Evolutionary conservation across 2,329 filamentous ascomycete genomes (phyloP).

Genomic region (Pseudopyrenochaeta lycopersici): DNA sequence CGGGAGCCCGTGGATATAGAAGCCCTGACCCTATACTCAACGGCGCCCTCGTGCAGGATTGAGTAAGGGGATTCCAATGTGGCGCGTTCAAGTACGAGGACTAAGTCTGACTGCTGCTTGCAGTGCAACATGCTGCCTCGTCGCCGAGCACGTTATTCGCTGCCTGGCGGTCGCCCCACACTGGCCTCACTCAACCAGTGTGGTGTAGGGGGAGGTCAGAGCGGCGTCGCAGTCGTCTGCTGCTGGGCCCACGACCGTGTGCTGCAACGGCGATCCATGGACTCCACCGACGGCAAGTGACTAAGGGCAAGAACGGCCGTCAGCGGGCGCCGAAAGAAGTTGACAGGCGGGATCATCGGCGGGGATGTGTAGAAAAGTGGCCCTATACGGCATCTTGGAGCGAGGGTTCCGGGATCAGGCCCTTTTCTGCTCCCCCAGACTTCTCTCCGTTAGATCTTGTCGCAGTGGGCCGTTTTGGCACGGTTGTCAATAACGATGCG

Average conservation of each 20-base stretch:
- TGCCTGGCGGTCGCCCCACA: slow-evolving; percentile 25
- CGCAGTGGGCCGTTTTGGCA: slow-evolving; percentile 31
- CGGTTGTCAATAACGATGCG: slow-evolving; percentile 23
- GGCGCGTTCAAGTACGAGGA: slow-evolving; percentile 28
- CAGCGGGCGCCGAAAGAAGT: slow-evolving; percentile 23
- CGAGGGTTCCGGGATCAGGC: slow-evolving; percentile 21
- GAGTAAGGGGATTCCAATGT: slow-evolving; percentile 36
- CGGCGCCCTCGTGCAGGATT: slow-evolving; percentile 30
- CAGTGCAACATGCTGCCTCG: slow-evolving; percentile 15
- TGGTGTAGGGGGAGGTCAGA: too few species aligned
- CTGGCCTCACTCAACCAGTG: slow-evolving; percentile 25
- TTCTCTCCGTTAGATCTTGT: slow-evolving; percentile 13
- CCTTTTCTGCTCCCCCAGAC: slow-evolving; percentile 23
- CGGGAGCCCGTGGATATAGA: slow-evolving; percentile 27
- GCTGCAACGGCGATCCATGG: slow-evolving; percentile 46
- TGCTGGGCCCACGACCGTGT: not conserved
- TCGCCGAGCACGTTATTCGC: slow-evolving; percentile 24
- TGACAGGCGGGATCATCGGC: slow-evolving; percentile 45
- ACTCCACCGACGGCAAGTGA: slow-evolving; percentile 11
- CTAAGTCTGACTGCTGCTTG: slow-evolving; percentile 31
- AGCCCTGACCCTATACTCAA: slow-evolving; percentile 40
- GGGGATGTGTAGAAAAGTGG: slow-evolving; percentile 32
- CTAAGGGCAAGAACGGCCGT: slow-evolving; percentile 6
- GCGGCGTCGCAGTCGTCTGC: slow-evolving; percentile 22
- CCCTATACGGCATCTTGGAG: slow-evolving; percentile 31